Conservation (phyloP, 1,284 basidiomycete genomes). For the Xanthoconium separans region DNA sequence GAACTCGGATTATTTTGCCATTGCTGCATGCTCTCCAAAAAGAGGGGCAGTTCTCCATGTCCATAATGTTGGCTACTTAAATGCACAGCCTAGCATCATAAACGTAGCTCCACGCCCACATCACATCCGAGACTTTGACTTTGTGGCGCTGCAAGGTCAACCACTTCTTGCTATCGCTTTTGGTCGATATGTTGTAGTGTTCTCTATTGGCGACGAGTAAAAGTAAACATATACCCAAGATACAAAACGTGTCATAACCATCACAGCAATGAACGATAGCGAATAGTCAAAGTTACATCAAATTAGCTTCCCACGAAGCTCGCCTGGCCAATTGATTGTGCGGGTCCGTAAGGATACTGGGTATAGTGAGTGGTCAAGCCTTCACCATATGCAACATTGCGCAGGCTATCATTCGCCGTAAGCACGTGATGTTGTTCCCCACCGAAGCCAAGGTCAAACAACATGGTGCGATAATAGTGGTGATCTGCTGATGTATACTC, state of each 20-base stretch:
- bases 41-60: constrained; percentile 68
- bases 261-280: constrained; percentile 9
- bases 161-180: constrained; percentile 66
- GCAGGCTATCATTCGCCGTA: constrained; percentile 23
- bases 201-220: constrained; percentile 49
- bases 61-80: constrained; percentile 60
- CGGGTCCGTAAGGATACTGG: constrained; percentile 31
- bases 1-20: constrained; percentile 70
- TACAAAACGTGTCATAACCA: constrained; percentile 20
- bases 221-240: constrained; percentile 3
- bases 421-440: constrained; percentile 38
- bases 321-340: constrained; percentile 26
- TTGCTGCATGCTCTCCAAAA: constrained; percentile 56
- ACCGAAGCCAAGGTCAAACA: constrained; percentile 64
- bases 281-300: not conserved
- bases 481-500: constrained; percentile 49
- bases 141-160: constrained; percentile 55
- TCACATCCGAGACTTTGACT: constrained; percentile 72
- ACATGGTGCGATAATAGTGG: constrained; percentile 70
- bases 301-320: constrained; percentile 25
- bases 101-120: constrained; percentile 58
- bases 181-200: constrained; percentile 52
- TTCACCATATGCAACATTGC: constrained; percentile 27
- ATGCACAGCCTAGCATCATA: constrained; percentile 61
- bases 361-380: constrained; percentile 28